Conservation (phyloP, 2,329 filamentous ascomycete species). For the Ophiocordyceps camponoti-saundersi region DNA sequence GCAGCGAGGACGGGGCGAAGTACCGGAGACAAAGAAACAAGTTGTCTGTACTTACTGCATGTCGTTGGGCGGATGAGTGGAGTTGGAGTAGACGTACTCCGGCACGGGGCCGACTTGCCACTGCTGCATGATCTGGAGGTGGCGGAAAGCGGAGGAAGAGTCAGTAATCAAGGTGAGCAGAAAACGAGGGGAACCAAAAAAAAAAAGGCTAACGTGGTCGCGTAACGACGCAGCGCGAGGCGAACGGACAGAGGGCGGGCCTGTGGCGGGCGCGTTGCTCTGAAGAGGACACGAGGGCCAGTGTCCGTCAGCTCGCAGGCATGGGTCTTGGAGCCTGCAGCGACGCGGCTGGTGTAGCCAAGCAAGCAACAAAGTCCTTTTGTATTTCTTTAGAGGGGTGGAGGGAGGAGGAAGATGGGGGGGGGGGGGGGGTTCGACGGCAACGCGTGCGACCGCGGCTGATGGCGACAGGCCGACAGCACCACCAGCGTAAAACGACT, state of each 20-base stretch:
- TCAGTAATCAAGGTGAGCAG: slow-evolving; percentile 8
- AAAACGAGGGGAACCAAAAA: background rate
- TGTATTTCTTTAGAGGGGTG: background rate
- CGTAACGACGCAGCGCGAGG: slow-evolving; percentile 3
- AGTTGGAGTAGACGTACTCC: slow-evolving; percentile 40
- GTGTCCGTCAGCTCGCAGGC: slow-evolving; percentile 2
- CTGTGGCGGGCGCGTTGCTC: slow-evolving; percentile 1
- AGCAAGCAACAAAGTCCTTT: slow-evolving; percentile 2
- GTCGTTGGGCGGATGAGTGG: slow-evolving; percentile 35
- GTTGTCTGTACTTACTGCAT: slow-evolving; percentile 37
- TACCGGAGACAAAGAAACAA: slow-evolving; percentile 14
- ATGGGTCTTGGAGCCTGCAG: slow-evolving; percentile 5
- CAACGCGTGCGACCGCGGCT: slow-evolving; percentile 4
- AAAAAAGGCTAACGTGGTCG: slow-evolving; percentile 1
- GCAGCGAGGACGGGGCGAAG: slow-evolving; percentile 5
- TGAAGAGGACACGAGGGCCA: slow-evolving; percentile 3
- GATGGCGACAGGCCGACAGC: slow-evolving; percentile 2
- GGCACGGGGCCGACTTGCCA: slow-evolving; percentile 44
- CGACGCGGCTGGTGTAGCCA: slow-evolving; percentile 8
- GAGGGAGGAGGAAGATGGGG: background rate
- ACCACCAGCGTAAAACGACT: background rate
- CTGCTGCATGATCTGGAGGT: slow-evolving; percentile 38
- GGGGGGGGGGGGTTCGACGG: background rate
- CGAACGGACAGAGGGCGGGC: slow-evolving; percentile 2
- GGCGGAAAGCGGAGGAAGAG: slow-evolving; percentile 5